Evolutionary conservation across 2,329 filamentous ascomycete genomes (phyloP).

Genomic region (Sclerotinia sclerotiorum): DNA sequence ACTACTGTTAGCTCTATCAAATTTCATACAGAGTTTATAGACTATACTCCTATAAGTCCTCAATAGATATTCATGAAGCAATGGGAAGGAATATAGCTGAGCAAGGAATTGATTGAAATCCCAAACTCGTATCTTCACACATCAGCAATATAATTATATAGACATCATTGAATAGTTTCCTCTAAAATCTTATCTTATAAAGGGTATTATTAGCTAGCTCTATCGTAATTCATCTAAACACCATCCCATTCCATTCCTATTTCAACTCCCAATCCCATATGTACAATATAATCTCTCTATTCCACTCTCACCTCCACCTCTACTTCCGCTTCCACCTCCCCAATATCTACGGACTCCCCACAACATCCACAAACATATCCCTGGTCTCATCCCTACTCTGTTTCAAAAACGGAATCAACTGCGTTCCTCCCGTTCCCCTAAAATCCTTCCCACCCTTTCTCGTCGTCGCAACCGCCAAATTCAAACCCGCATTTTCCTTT

Average conservation of each 20-base stretch:
- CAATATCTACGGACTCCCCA: background rate
- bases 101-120: background rate
- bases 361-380: conserved; percentile 24
- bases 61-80: background rate
- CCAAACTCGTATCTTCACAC: too few relatives aligned
- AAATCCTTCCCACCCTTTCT: conserved; percentile 45
- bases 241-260: too few relatives aligned
- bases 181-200: background rate
- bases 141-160: background rate
- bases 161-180: fast-evolving
- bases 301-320: too few relatives aligned
- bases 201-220: background rate
- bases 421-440: conserved; percentile 83
- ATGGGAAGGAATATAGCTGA: background rate
- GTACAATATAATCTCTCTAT: background rate
- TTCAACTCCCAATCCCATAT: background rate
- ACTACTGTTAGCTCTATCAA: too few relatives aligned
- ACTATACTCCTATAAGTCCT: too few relatives aligned
- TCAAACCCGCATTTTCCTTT: conserved; percentile 48
- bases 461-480: conserved; percentile 38
- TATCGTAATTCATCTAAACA: conserved; percentile 1
- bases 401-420: conserved; percentile 84
- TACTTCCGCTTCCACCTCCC: too few relatives aligned
- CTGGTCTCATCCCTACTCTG: conserved; percentile 85
- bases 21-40: too few relatives aligned